Base-by-base conservation (phyloP, 257 asterid species). In the Cordia subcordata region DNA sequence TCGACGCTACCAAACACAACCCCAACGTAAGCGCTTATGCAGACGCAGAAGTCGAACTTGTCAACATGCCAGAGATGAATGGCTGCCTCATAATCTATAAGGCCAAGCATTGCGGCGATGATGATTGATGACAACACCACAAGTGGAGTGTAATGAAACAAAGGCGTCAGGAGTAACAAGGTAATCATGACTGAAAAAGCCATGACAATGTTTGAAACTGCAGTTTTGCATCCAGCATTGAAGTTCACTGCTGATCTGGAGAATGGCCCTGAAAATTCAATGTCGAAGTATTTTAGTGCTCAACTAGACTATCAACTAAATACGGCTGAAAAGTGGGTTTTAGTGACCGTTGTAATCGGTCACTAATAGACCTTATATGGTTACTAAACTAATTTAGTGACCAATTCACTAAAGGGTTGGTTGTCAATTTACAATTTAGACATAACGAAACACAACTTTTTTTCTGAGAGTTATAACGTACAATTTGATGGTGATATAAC, bases 161-260 rank as follows among this genome's bases (percentile, higher is more conserved):
- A 54, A 1, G 99, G 97, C 0, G 97, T 89, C 3, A 93, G 75
- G 39, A 87, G 70, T 16, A 93, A 60, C 61, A 93, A n/a, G 14
- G 95, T 85, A 13, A 91, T 53, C 99, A 87, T 83, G 14, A 93
- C 97, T 5, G 97, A 90, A 0, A 93, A 0, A 1, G 99, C 99
- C 99, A 93, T 93, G 8, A 89, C 94, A 8, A 93, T 86, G 81
- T 93, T 93, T 0, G 99, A 89, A 5, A 89, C 94, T 20, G 99
- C 99, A 0, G 95, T 89, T 52, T 93, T 93, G 71, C 99, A 93
- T 18, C 99, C 99, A 10, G 99, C 96, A 44, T 89, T 93, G 80
- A 86, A 89, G 79, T 93, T 93, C 79, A 93, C 97, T 0, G 99
- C 99, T 0, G 99, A 86, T 32, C 97, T 72, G 22, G 99, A 93